Percentiles rank a stretch among this genome's conserved stretches.
These are phyloP conservation scores for Hymenoscyphus occultus DNA, from an alignment of 2,329 filamentous ascomycete genomes.

Conservation along the genomic window DNA sequence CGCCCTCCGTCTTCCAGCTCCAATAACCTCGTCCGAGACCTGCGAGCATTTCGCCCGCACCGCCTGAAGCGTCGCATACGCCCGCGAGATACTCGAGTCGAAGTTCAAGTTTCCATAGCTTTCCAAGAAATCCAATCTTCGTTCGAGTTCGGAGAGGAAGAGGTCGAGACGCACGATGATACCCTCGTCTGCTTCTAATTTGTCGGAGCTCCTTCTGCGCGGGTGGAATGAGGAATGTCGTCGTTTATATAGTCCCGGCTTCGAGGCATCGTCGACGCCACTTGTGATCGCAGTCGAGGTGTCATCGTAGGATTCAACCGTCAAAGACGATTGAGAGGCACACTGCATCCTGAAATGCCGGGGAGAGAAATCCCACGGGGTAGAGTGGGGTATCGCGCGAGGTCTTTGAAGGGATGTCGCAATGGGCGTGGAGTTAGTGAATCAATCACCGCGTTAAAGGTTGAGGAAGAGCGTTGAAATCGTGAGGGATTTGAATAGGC, in stretches of 20 bases:
- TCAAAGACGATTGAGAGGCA: slow-evolving; percentile 32
- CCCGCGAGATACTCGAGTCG: slow-evolving; percentile 79
- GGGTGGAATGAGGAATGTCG: slow-evolving; percentile 58
- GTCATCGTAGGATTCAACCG: slow-evolving; percentile 35
- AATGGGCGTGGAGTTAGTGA: neutral
- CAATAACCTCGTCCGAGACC: slow-evolving; percentile 86
- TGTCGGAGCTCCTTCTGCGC: slow-evolving; percentile 51
- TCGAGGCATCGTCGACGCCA: slow-evolving; percentile 22
- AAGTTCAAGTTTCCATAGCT: slow-evolving; percentile 79
- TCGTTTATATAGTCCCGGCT: slow-evolving; percentile 31
- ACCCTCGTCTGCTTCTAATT: slow-evolving; percentile 61
- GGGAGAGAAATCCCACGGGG: neutral
- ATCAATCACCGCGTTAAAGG: neutral
- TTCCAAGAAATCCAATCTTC: slow-evolving; percentile 83
- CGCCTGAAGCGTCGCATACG: slow-evolving; percentile 80
- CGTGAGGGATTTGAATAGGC: slow-evolving; percentile 9
- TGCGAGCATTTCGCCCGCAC: slow-evolving; percentile 86
- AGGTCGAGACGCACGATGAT: slow-evolving; percentile 67
- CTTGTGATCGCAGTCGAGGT: slow-evolving; percentile 23
- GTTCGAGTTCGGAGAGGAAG: slow-evolving; percentile 82
- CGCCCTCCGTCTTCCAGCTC: slow-evolving; percentile 77
- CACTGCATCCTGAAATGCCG: slow-evolving; percentile 31
- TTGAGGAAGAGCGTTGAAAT: neutral
- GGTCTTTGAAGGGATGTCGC: neutral
- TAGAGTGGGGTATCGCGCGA: neutral